Evolutionary conservation across 345 rosid genomes (phyloP), one percentile per base, ranked within the genome.

Genomic region (Camelina laxa): DNA sequence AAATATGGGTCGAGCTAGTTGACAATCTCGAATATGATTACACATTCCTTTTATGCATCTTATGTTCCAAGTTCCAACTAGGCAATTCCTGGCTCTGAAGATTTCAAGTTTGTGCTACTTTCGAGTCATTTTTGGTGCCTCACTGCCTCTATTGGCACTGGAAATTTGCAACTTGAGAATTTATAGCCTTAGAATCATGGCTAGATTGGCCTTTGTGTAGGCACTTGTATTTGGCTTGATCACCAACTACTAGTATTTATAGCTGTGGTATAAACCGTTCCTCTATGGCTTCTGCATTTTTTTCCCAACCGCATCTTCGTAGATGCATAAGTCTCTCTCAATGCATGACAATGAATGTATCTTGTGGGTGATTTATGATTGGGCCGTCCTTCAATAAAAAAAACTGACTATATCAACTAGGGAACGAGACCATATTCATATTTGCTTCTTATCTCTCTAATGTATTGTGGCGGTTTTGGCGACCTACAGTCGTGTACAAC

Each of bases 21-120:
- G n/a, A 67, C 60, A 51, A 67, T 36, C 16, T 3, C 1, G 7
- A 65, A 30, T 24, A 64, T 49, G 47, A n/a, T 9, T 14, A 8
- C 9, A 7, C 42, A 69, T 41, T 27, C 64, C 16, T 42, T 69
- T 51, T 9, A 22, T 48, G 75, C 38, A 48, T 39, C 54, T 39
- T 39, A 5, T 72, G 39, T 51, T 30, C 44, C 60, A 38, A 30
- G 39, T 51, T 30, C 44, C 60, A 38, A 30, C 61, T 8, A 27
- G 45, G 22, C 4, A 30, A 56, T 64, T 64, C 41, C 48, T 64
- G 39, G 57, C 39, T n/a, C 27, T 31, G 19, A 30, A 17, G 35
- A 55, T 27, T 42, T 33, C 39, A 55, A 44, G 19, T 73, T 3
- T 54, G 69, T 72, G 7, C 1, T 27, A 12, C 1, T 27, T 50